Percentiles rank a stretch among this genome's conserved stretches.
Evolutionary conservation across 148 eudicot genomes (phyloP).

Genomic region (Camellia lanceoleosa): DNA sequence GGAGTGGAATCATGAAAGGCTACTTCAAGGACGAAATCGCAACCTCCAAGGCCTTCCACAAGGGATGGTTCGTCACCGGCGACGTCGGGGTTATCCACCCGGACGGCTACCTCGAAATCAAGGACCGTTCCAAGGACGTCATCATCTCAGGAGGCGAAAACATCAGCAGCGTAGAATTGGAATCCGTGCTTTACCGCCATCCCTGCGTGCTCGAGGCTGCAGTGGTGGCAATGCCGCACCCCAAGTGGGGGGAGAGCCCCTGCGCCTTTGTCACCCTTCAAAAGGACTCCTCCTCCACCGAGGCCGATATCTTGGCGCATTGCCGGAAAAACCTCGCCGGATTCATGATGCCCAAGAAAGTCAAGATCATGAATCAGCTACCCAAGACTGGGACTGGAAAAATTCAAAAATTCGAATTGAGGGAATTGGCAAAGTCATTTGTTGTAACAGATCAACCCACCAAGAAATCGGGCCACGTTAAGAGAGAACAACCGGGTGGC

Average conservation of each 20-base stretch:
- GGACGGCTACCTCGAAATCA: constrained; percentile 75
- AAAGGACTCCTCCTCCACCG: constrained; percentile 20
- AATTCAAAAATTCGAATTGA: constrained; percentile 46
- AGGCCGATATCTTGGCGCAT: constrained; percentile 50
- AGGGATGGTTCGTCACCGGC: constrained; percentile 79
- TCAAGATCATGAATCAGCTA: constrained; percentile 46
- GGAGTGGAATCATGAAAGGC: constrained; percentile 90
- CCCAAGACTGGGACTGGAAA: constrained; percentile 67
- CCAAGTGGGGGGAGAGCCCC: constrained; percentile 83
- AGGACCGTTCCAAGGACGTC: constrained; percentile 76
- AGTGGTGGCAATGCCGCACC: constrained; percentile 86
- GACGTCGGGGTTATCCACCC: constrained; percentile 78
- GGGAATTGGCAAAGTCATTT: constrained; percentile 45
- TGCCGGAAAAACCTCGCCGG: constrained; percentile 56
- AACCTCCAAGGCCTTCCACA: constrained; percentile 46
- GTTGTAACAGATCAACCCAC: constrained; percentile 8
- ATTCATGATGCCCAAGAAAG: constrained; percentile 77
- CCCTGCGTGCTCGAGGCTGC: constrained; percentile 60
- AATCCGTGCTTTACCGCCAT: constrained; percentile 44
- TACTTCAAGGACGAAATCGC: constrained; percentile 55
- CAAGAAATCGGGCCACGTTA: constrained; percentile 19
- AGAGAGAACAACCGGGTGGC: constrained; percentile 16
- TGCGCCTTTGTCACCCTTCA: constrained; percentile 63
- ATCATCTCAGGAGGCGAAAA: constrained; percentile 93
- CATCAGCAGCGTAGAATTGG: constrained; percentile 81